phyloP scores from a whole-genome alignment of 192 early-diverging fungal species.

The Allomyces macrogynus region DNA sequence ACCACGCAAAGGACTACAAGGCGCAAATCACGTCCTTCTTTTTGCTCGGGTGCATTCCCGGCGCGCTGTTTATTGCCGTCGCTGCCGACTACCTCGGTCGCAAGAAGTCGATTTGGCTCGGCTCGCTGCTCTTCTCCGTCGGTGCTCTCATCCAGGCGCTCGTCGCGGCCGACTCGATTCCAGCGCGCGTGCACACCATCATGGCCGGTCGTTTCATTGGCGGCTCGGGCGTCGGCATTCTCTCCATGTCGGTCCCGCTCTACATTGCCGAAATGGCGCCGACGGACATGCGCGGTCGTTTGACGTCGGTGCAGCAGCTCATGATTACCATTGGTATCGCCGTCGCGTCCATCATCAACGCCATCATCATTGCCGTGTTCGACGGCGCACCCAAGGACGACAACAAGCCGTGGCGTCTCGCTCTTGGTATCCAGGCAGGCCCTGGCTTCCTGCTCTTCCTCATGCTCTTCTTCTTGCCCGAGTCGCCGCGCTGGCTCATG shows the following conservation, averaged over 20 bases:
- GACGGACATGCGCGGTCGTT: slow-evolving; percentile 60
- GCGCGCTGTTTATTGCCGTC: slow-evolving; percentile 1
- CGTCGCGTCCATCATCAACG: slow-evolving; percentile 35
- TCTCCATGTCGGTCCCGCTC: too few species aligned
- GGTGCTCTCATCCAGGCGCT: slow-evolving; percentile 55
- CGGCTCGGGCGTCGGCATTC: slow-evolving; percentile 61
- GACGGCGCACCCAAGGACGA: too few species aligned
- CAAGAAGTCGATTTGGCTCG: slow-evolving; percentile 44
- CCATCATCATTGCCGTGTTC: neutral
- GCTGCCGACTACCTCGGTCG: slow-evolving; percentile 42
- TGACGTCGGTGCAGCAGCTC: slow-evolving; percentile 74
- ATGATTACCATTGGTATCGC: slow-evolving; percentile 61
- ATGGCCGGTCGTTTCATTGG: slow-evolving; percentile 57
- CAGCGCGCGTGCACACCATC: slow-evolving; percentile 37
- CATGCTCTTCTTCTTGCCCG: slow-evolving; percentile 77
- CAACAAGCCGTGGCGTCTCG: too few species aligned
- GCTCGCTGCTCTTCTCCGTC: slow-evolving; percentile 41
- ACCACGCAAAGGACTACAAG: neutral
- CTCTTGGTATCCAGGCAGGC: too few species aligned
- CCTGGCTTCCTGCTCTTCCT: too few species aligned
- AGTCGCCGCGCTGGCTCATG: slow-evolving; percentile 70
- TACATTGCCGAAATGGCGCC: slow-evolving; percentile 69
- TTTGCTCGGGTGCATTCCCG: too few species aligned
- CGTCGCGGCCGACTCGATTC: neutral
- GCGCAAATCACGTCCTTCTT: slow-evolving; percentile 4